Conservation (phyloP, 495 filamentous ascomycete genomes). For the Bacidia gigantensis region DNA sequence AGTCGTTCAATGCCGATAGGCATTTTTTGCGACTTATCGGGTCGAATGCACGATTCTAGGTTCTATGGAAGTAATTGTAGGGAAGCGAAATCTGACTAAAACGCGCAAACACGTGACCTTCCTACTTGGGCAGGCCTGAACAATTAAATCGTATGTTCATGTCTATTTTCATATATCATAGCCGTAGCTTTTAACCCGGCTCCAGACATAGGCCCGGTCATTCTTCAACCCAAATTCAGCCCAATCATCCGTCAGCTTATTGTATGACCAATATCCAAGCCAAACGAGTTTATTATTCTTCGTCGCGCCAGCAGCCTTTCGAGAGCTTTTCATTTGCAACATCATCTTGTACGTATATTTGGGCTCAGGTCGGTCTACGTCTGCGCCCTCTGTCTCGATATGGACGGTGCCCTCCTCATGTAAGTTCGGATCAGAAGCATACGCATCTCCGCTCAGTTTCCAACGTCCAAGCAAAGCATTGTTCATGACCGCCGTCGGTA, state of each 20-base stretch:
- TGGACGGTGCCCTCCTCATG: constrained; percentile 52
- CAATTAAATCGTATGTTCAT: too few species aligned
- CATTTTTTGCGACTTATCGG: constrained; percentile 7
- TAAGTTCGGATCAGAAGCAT: constrained; percentile 12
- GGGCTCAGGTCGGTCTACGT: constrained; percentile 24
- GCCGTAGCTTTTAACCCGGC: constrained; percentile 64
- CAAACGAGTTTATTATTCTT: constrained; percentile 76
- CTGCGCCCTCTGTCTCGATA: constrained; percentile 74
- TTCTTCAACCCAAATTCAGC: constrained; percentile 73
- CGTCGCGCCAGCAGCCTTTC: constrained; percentile 31
- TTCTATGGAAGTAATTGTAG: too few species aligned
- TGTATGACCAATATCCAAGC: constrained; percentile 88
- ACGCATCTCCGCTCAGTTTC: constrained; percentile 35
- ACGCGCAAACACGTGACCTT: too few species aligned
- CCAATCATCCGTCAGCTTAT: constrained; percentile 79
- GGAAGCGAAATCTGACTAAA: too few species aligned
- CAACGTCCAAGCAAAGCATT: constrained; percentile 47
- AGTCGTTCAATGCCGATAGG: constrained; percentile 50
- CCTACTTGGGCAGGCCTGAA: too few species aligned
- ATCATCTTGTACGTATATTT: constrained; percentile 77
- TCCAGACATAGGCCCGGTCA: constrained; percentile 76
- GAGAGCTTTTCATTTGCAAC: constrained; percentile 47
- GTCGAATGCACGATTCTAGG: neutral
- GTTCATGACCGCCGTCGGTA: constrained; percentile 38
- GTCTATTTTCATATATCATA: constrained; percentile 22